Conservation (phyloP, 2,329 filamentous ascomycete species). For the Aspergillus pseudoterreus region DNA sequence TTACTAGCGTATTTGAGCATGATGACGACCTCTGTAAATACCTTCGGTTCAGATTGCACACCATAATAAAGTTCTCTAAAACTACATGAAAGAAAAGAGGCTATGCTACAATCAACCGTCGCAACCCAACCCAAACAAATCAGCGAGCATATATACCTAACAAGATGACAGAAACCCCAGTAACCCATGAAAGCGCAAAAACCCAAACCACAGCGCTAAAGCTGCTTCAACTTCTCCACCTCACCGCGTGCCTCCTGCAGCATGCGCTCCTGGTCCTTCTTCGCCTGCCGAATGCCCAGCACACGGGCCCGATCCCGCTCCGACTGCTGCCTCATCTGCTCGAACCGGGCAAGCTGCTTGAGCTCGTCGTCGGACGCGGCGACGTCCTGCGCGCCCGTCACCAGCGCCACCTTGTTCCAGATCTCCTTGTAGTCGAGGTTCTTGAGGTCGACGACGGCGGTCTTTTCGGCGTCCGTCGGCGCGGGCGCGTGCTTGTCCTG, state of each 20-base stretch:
- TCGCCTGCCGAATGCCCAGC: conserved; percentile 37
- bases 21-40: background rate
- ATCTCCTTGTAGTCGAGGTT: conserved; percentile 39
- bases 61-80: conserved; percentile 10
- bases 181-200: background rate
- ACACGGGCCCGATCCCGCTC: conserved; percentile 39
- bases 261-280: conserved; percentile 45
- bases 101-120: conserved; percentile 22
- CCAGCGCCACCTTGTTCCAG: conserved; percentile 39
- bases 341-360: conserved; percentile 33
- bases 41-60: background rate
- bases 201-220: conserved; percentile 15
- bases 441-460: conserved; percentile 37
- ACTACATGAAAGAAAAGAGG: conserved; percentile 19
- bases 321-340: conserved; percentile 31
- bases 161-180: conserved; percentile 1
- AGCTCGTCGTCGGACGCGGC: conserved; percentile 31
- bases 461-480: conserved; percentile 27
- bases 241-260: conserved; percentile 43
- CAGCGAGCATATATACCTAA: conserved; percentile 1
- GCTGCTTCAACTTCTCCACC: conserved; percentile 38
- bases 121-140: conserved; percentile 4
- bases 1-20: too few species aligned
- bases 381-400: conserved; percentile 40
- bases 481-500: conserved; percentile 33